Base-by-base conservation (phyloP, 352 stramenopile species). In the Albugo laibachii region DNA sequence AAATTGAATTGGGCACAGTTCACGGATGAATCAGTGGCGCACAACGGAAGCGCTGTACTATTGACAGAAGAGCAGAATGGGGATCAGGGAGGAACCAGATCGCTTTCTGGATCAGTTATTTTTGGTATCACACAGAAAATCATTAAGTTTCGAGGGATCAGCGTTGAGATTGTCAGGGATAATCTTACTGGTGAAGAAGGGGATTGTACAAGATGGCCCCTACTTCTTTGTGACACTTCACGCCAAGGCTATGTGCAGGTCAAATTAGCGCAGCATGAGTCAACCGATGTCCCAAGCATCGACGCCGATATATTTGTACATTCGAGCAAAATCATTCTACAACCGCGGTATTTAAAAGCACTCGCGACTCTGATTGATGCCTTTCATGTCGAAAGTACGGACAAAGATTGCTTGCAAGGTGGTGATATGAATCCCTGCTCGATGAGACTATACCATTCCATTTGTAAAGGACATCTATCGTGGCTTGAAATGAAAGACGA, bases 61-160 rank as follows among this genome's bases (percentile, higher is more conserved):
- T 31, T 8, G 3, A 8, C 3, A 15, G 75, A 92, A 53, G 61
- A 85, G 1, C 64, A 80, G 43, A 84, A 69, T 52, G 63, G 77
- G 4, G 24, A 3, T 31, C 24, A 31, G 24, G 24, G 24, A 31
- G 24, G 24, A 31, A 31, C 8, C 24, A 31, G 24, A 31, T 31
- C 24, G 24, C 24, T 31, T 31, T 10, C 24, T 10, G 8, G 24
- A 3, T 31, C 24, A 8, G 24, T 31, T 31, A 31, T 89, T 47
- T 88, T 88, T 54, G 79, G 79, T 0, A 81, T 92, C 39, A 83
- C 72, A 4, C 77, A 86, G 47, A 91, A 91, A 53, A 73, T 66
- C 0, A 75, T 91, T 40, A 86, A 86, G 50, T 87, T 88, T 40
- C 63, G 72, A 13, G 79, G 76, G 11, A 64, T 86, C 19, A 84